Base-by-base conservation (phyloP, 805 yeast species). In the Cyberlindnera mrakii region DNA sequence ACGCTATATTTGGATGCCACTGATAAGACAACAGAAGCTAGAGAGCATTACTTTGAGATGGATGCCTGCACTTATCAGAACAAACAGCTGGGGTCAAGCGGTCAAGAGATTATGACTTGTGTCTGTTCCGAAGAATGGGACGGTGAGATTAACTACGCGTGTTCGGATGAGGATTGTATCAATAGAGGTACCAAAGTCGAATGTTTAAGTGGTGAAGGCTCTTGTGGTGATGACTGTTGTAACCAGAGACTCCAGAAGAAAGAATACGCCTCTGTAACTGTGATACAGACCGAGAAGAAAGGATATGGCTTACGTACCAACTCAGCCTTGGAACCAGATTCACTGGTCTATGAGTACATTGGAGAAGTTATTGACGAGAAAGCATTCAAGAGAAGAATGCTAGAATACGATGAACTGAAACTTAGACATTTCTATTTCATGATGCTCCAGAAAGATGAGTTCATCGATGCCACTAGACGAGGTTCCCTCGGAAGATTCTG, bases 381-480 rank as follows among this genome's bases (percentile, higher is more conserved):
- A 16, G 67, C 77, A n/a, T 93, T 90, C 62, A 71, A 87, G 40
- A 70, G 70, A 39, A 74, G 96, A 47, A 85, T 83, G 83, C 68
- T 77, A 34, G 75, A 74, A 35, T 91, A 91, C 62, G 95, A 85
- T 55, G 65, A 69, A 31, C 74, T 74, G 54, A 77, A 81, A 5
- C 70, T 82, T 48, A 78, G 78, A 61, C 97, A 90, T 64, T 90
- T 90, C 55, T 90, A 90, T 65, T 90, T 90, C 63, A 90, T 90
- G 97, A 87, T 87, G 96, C 73, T 90, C 46, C 93, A 88, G 54
- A 85, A 82, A 60, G 89, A 88, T 46, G 91, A 91, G 59, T 93
- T 89, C 59, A 87, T 91, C 45, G 99, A 91, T 64, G 99, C 99
- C 38, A 91, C 98, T 2, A 74, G 74, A 39, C 84, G 78, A 65